These are phyloP conservation scores for Syncephalastrum sp. DNA, from an alignment of 371 early-diverging fungal genomes.

Conservation along the genomic window DNA sequence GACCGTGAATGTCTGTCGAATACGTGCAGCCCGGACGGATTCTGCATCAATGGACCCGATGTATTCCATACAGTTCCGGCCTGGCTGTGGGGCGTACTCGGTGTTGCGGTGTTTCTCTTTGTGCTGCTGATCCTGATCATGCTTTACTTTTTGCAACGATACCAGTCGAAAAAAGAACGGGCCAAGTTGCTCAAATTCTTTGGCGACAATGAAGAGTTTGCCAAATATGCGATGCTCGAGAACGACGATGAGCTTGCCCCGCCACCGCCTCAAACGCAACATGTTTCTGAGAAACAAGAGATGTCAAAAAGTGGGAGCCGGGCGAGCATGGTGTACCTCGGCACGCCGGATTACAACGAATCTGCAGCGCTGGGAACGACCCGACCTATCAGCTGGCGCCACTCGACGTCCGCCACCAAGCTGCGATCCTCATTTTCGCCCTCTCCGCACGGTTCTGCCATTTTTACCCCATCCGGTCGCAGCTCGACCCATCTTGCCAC, in stretches of 20 bases:
- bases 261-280: neutral
- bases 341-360: constrained; percentile 37
- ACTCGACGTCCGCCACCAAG: constrained; percentile 10
- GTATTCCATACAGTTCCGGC: constrained; percentile 34
- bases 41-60: constrained; percentile 43
- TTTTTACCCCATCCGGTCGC: neutral
- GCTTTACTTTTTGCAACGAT: constrained; percentile 46
- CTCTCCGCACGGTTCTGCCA: constrained; percentile 1
- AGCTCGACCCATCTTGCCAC: too few relatives aligned
- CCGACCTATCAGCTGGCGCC: constrained; percentile 21
- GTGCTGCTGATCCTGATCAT: constrained; percentile 24
- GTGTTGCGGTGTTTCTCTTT: constrained; percentile 34
- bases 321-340: constrained; percentile 32
- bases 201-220: constrained; percentile 44
- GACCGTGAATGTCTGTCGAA: constrained; percentile 47
- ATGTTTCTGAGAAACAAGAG: neutral
- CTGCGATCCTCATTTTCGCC: constrained; percentile 6
- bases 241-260: constrained; percentile 10
- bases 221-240: constrained; percentile 37
- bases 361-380: constrained; percentile 29
- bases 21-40: constrained; percentile 30
- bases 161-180: constrained; percentile 44
- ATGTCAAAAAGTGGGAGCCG: constrained; percentile 2
- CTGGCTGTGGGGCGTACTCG: constrained; percentile 47
- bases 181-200: constrained; percentile 41